Conservation (phyloP, 176 grass and related monocot species). For the Rhipidocladum racemiflorum region DNA sequence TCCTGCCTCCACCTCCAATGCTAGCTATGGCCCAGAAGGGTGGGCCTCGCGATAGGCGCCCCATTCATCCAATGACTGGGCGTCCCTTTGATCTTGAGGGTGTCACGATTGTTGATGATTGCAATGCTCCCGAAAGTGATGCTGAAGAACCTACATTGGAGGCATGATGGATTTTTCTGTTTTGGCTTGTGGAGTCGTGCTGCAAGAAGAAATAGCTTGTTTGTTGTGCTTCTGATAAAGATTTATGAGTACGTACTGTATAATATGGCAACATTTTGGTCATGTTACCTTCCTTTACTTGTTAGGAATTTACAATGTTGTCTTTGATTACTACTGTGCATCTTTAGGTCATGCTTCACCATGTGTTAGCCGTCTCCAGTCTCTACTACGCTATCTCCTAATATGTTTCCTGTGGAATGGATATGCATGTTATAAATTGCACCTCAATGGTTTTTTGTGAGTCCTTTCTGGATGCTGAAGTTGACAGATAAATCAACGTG, state of each 20-base stretch:
- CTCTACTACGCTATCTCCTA: neutral
- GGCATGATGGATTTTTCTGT: slow-evolving; percentile 12
- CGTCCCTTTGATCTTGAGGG: slow-evolving; percentile 44
- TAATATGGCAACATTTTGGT: neutral
- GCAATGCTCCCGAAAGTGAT: slow-evolving; percentile 33
- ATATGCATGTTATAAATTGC: neutral
- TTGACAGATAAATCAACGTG: neutral
- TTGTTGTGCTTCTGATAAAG: slow-evolving; percentile 33
- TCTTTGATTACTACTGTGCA: neutral
- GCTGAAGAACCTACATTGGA: slow-evolving; percentile 21
- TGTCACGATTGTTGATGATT: slow-evolving; percentile 27
- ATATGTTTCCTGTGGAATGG: neutral
- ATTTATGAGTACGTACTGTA: slow-evolving; percentile 9
- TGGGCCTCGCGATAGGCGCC: slow-evolving; percentile 60
- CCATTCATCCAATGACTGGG: slow-evolving; percentile 80
- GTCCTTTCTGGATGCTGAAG: neutral
- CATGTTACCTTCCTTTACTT: neutral
- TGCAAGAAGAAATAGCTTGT: slow-evolving; percentile 15
- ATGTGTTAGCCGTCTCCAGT: neutral
- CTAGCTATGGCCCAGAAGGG: slow-evolving; percentile 76
- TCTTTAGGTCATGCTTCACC: neutral
- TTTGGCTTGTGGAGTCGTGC: slow-evolving; percentile 6
- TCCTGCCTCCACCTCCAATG: slow-evolving; percentile 83
- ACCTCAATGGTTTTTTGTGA: neutral
- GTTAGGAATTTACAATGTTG: neutral